Conservation (phyloP, 768 basidiomycete species). For the Termitomyces sp. region DNA sequence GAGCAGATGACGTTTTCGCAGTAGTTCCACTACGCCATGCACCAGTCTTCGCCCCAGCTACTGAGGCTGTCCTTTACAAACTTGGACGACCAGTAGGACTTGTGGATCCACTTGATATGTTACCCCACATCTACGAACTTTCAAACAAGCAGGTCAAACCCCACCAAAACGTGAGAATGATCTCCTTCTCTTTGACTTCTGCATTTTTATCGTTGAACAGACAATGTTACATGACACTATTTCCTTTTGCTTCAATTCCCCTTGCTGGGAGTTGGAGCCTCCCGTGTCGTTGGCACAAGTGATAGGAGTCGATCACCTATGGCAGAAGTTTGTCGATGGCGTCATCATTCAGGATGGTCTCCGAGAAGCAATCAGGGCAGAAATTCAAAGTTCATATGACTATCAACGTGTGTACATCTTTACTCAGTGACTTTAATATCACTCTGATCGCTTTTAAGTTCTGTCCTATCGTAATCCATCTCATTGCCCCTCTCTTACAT, state of each 20-base stretch:
- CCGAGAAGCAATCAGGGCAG: constrained; percentile 29
- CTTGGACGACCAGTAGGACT: constrained; percentile 39
- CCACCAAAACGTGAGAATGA: constrained; percentile 1
- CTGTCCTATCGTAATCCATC: constrained; percentile 35
- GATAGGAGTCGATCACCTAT: constrained; percentile 30
- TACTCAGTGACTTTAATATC: background rate
- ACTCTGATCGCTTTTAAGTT: constrained; percentile 19
- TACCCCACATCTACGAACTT: constrained; percentile 35
- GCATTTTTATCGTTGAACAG: constrained; percentile 9
- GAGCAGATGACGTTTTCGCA: constrained; percentile 37
- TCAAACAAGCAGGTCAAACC: constrained; percentile 8
- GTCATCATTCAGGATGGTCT: constrained; percentile 26
- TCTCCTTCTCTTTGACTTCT: background rate
- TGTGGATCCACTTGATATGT: constrained; percentile 55
- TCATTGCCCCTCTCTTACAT: constrained; percentile 32
- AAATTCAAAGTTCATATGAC: constrained; percentile 35
- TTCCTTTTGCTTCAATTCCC: constrained; percentile 24
- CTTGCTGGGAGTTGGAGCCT: constrained; percentile 33
- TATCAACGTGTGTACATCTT: constrained; percentile 34
- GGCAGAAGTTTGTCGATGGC: constrained; percentile 37
- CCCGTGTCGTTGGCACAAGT: constrained; percentile 19
- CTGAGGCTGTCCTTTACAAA: constrained; percentile 17
- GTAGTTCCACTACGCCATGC: constrained; percentile 40
- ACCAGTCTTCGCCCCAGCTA: constrained; percentile 29
- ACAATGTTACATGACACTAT: constrained; percentile 21